Conservation (phyloP, 2,329 filamentous ascomycete species). For the Claviceps pusilla region DNA sequence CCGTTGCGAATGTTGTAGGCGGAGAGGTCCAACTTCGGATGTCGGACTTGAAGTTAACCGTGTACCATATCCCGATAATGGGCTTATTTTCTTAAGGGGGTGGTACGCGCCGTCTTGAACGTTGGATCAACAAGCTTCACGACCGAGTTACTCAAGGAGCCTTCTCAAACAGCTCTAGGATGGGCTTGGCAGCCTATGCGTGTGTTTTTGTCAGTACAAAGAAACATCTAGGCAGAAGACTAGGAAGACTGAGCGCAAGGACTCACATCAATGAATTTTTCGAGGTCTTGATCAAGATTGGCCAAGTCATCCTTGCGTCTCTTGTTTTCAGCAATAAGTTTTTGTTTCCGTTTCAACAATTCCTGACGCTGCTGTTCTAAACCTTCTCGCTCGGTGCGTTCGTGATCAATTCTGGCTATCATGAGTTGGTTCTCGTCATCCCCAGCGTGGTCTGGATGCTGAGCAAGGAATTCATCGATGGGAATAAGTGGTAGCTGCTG, state of each 20-base stretch:
- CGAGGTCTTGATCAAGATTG: conserved; percentile 78
- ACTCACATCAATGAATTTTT: conserved; percentile 80
- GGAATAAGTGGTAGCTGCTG: conserved; percentile 72
- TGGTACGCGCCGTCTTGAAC: background rate
- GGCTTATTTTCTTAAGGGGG: background rate
- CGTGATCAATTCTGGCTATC: conserved; percentile 80
- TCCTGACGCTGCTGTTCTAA: conserved; percentile 74
- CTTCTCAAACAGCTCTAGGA: conserved; percentile 74
- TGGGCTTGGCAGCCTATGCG: conserved; percentile 65
- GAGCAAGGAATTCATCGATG: conserved; percentile 61
- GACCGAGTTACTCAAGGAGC: conserved; percentile 27
- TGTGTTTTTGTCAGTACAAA: background rate
- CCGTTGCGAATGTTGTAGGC: background rate
- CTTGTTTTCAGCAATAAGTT: conserved; percentile 60
- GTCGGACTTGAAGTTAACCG: background rate
- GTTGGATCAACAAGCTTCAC: background rate
- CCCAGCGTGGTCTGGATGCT: conserved; percentile 60
- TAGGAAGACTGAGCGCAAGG: background rate
- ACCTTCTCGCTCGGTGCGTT: conserved; percentile 68
- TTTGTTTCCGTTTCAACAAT: conserved; percentile 50
- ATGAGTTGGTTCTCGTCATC: conserved; percentile 69
- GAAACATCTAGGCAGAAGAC: background rate
- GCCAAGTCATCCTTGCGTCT: conserved; percentile 85
- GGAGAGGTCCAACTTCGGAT: background rate
- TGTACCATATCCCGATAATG: background rate